phyloP scores from a whole-genome alignment of 495 filamentous ascomycete genomes.

The Collariella sp. region DNA sequence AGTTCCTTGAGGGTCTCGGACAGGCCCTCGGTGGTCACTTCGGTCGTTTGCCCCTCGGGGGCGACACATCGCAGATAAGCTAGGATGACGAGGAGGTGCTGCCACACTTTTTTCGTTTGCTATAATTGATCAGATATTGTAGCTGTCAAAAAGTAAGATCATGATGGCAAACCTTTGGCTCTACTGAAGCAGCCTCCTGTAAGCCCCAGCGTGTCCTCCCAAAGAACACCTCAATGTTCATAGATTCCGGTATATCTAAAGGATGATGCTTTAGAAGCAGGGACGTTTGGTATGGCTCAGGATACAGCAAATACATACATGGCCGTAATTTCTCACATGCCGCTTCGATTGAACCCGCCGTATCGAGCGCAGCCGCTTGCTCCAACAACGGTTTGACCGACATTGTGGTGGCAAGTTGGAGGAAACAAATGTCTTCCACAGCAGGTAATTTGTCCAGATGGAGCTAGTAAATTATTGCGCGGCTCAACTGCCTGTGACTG shows the following conservation, averaged over 20 bases:
- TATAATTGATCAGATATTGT: background rate
- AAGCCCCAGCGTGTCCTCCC: background rate
- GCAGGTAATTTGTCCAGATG: too few relatives aligned
- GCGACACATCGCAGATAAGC: constrained; percentile 7
- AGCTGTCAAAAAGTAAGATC: background rate
- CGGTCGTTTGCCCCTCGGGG: too few relatives aligned
- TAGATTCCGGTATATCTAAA: constrained; percentile 11
- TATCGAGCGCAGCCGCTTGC: background rate
- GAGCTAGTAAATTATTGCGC: too few relatives aligned
- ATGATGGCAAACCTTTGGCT: background rate
- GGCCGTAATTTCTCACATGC: background rate
- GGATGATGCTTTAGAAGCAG: too few relatives aligned
- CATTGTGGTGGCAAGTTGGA: too few relatives aligned
- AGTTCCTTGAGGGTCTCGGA: too few relatives aligned
- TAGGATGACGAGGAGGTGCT: constrained; percentile 9
- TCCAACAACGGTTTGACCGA: too few relatives aligned
- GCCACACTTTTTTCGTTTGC: background rate
- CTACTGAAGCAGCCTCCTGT: background rate
- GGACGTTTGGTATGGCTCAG: too few relatives aligned
- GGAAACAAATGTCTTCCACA: background rate
- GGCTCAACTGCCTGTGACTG: too few relatives aligned
- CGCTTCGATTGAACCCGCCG: background rate
- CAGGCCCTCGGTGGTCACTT: too few relatives aligned
- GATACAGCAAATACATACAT: constrained; percentile 5
- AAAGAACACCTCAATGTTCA: constrained; percentile 4